phyloP scores from a whole-genome alignment of 2,329 filamentous ascomycete species.

The Neopestalotiopsis sp. region DNA sequence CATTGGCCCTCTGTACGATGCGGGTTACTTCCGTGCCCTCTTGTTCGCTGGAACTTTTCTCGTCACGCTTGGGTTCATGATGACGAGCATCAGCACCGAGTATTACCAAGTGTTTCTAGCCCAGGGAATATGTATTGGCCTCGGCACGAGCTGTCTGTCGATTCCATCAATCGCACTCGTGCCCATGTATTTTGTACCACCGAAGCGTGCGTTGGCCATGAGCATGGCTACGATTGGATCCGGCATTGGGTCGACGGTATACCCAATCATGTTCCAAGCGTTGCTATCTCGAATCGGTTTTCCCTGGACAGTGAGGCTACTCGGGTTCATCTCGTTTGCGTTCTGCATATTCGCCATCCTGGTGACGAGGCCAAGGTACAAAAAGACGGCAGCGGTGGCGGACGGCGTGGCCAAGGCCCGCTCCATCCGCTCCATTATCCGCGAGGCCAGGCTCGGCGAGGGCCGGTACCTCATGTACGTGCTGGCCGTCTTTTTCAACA shows the following conservation, averaged over 20 bases:
- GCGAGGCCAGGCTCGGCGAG: slow-evolving; percentile 8
- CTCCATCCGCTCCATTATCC: slow-evolving; percentile 4
- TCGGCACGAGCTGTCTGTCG: slow-evolving; percentile 12
- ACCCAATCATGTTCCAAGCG: slow-evolving; percentile 16
- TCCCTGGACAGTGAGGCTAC: slow-evolving; percentile 10
- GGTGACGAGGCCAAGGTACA: slow-evolving; percentile 11
- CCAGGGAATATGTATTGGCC: slow-evolving; percentile 10
- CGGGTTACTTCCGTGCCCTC: slow-evolving; percentile 32
- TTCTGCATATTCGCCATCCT: slow-evolving; percentile 13
- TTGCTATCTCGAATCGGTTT: slow-evolving; percentile 6
- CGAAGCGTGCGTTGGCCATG: slow-evolving; percentile 7
- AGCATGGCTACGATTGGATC: neutral
- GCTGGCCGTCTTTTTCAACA: slow-evolving; percentile 14
- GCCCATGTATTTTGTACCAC: slow-evolving; percentile 13
- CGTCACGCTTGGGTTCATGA: slow-evolving; percentile 19
- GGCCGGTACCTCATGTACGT: slow-evolving; percentile 6
- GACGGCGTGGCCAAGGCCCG: neutral
- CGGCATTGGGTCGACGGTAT: slow-evolving; percentile 3
- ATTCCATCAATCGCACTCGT: slow-evolving; percentile 14
- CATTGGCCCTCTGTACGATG: slow-evolving; percentile 36
- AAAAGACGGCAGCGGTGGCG: neutral
- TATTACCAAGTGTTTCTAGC: slow-evolving; percentile 14
- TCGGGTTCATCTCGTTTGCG: slow-evolving; percentile 12
- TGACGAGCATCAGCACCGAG: slow-evolving; percentile 11
- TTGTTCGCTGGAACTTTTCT: slow-evolving; percentile 29